A percentile compares a stretch with the other conserved stretches of the same genome.
phyloP scores from a whole-genome alignment of 2,329 filamentous ascomycete genomes.

The Teratosphaeria gauchensis region DNA sequence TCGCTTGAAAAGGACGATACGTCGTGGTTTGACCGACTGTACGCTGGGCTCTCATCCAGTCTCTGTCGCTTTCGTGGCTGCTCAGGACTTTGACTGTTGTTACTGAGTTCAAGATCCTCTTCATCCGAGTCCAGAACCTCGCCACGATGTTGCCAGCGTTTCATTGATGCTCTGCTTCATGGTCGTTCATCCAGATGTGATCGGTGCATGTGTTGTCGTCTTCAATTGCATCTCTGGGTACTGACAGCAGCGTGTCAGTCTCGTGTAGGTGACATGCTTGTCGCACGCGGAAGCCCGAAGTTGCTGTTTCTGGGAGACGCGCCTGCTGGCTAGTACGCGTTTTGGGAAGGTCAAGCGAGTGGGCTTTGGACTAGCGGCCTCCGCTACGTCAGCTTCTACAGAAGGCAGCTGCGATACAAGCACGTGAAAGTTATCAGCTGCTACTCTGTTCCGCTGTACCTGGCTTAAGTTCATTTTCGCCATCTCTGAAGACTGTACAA shows the following conservation, averaged over 20 bases:
- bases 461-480: too few species aligned
- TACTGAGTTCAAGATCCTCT: conserved; percentile 29
- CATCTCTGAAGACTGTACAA: neutral
- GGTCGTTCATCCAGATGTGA: neutral
- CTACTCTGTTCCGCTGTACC: neutral
- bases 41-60: neutral
- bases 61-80: conserved; percentile 13
- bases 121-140: conserved; percentile 44
- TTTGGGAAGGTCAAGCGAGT: neutral
- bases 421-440: neutral
- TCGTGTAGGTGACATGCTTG: neutral
- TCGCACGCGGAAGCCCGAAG: neutral
- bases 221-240: neutral
- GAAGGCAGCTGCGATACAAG: neutral
- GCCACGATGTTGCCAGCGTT: conserved; percentile 39
- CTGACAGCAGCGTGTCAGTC: neutral
- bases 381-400: conserved; percentile 1
- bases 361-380: neutral
- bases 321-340: neutral
- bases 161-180: conserved; percentile 32
- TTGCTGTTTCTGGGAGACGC: conserved; percentile 1
- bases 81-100: conserved; percentile 11
- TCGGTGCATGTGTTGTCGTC: neutral
- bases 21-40: neutral
- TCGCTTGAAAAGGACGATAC: neutral